A percentile compares a stretch with the other conserved stretches of the same genome.
Conservation (phyloP, 495 filamentous ascomycete species). For the Bathelium albidoporum region DNA sequence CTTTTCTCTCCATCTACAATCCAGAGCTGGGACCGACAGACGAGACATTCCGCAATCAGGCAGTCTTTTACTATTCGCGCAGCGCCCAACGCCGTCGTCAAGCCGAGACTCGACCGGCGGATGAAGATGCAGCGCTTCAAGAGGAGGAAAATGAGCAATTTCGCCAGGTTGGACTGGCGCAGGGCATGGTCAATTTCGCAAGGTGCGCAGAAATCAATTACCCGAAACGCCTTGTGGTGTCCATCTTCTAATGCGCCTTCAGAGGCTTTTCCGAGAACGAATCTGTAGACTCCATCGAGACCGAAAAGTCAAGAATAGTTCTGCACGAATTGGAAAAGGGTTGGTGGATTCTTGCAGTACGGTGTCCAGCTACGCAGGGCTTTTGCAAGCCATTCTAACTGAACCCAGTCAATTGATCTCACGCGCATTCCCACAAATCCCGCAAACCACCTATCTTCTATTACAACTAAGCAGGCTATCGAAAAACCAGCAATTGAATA, state of each 20-base stretch:
- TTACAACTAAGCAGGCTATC: conserved; percentile 21
- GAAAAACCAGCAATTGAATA: conserved; percentile 48
- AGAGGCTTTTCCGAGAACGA: conserved; percentile 71
- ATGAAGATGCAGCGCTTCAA: conserved; percentile 30
- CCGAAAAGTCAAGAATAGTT: conserved; percentile 73
- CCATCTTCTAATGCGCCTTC: background rate
- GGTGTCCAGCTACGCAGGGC: background rate
- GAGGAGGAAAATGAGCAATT: conserved; percentile 71
- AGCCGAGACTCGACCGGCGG: conserved; percentile 20
- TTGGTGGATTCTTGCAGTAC: conserved; percentile 92
- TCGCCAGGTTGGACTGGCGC: conserved; percentile 90
- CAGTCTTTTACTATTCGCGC: conserved; percentile 81
- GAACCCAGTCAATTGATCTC: conserved; percentile 56
- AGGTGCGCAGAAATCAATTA: conserved; percentile 37
- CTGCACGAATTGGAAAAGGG: conserved; percentile 74
- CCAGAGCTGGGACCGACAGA: conserved; percentile 79
- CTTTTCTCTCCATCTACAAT: conserved; percentile 89
- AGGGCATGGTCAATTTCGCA: conserved; percentile 93
- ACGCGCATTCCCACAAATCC: conserved; percentile 44
- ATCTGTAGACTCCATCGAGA: conserved; percentile 77
- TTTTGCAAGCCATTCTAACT: conserved; percentile 11
- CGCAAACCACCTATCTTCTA: conserved; percentile 6
- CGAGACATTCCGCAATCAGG: conserved; percentile 78
- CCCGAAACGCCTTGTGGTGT: conserved; percentile 12
- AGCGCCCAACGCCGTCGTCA: conserved; percentile 31